phyloP scores from a whole-genome alignment of 164 flowering plant species.

The Tinospora cordifolia region DNA sequence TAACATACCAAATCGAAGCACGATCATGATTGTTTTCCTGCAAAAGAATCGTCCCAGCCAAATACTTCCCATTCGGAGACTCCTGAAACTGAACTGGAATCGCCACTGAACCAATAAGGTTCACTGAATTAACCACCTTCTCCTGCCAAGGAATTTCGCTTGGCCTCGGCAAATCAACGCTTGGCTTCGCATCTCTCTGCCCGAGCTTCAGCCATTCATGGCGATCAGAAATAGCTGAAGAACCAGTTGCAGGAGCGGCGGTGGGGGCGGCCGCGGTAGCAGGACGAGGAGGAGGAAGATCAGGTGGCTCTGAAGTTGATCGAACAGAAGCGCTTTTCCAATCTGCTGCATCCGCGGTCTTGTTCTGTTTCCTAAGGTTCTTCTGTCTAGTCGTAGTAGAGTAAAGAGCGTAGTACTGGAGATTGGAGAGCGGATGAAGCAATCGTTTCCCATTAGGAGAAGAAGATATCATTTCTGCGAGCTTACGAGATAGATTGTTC shows the following conservation, averaged over 20 bases:
- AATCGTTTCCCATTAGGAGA: slow-evolving; percentile 5
- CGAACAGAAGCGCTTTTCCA: neutral
- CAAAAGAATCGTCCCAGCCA: slow-evolving; percentile 47
- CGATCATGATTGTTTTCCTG: slow-evolving; percentile 19
- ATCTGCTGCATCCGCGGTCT: neutral
- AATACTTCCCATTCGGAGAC: slow-evolving; percentile 39
- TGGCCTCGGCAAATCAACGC: slow-evolving; percentile 39
- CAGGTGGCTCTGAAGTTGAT: neutral
- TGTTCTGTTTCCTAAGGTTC: neutral
- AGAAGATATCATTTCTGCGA: slow-evolving; percentile 9
- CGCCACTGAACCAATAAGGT: slow-evolving; percentile 38
- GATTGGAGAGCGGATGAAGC: slow-evolving; percentile 5
- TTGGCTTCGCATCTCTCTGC: neutral
- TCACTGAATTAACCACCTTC: slow-evolving; percentile 49
- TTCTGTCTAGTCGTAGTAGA: neutral
- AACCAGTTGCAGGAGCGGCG: neutral
- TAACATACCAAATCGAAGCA: slow-evolving; percentile 17
- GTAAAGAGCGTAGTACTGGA: slow-evolving; percentile 9
- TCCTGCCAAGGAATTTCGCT: slow-evolving; percentile 52
- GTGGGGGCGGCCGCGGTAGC: too few species aligned
- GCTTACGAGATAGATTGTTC: slow-evolving; percentile 16
- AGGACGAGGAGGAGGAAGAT: too few species aligned
- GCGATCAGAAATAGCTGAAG: neutral
- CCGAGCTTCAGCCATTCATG: neutral
- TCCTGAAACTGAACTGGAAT: slow-evolving; percentile 38